Evolutionary conservation across 345 rosid species (phyloP).

Genomic region (Noccaea caerulescens): DNA sequence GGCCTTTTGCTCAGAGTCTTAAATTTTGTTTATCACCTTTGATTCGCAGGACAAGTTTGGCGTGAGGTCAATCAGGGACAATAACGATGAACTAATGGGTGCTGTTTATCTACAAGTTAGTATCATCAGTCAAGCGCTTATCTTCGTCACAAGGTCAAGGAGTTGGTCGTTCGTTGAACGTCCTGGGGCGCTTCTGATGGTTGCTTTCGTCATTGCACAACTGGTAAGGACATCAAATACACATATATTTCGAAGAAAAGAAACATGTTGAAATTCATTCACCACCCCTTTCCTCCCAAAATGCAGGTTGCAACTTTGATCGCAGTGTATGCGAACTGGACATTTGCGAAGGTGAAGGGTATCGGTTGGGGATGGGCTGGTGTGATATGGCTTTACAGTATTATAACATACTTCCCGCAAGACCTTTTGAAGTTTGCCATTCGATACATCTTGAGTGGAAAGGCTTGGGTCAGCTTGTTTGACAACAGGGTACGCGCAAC

Average conservation of each 20-base stretch:
- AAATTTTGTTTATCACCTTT: neutral
- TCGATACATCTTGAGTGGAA: constrained; percentile 85
- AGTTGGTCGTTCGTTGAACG: constrained; percentile 51
- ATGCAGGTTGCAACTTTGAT: constrained; percentile 66
- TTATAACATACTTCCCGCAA: constrained; percentile 75
- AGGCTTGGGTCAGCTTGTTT: constrained; percentile 80
- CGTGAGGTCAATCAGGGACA: constrained; percentile 50
- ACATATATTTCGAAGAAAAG: neutral
- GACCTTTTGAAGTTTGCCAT: constrained; percentile 81
- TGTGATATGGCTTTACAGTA: constrained; percentile 83
- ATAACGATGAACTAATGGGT: constrained; percentile 49
- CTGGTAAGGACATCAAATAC: constrained; percentile 48
- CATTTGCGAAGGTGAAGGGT: constrained; percentile 57
- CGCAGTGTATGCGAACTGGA: constrained; percentile 62
- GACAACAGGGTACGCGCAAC: constrained; percentile 72
- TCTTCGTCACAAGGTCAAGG: constrained; percentile 49
- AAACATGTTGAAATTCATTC: constrained; percentile 3
- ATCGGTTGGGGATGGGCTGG: constrained; percentile 78
- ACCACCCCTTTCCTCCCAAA: constrained; percentile 3
- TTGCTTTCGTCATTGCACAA: constrained; percentile 48
- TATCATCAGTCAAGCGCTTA: constrained; percentile 50
- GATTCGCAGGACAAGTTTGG: constrained; percentile 63
- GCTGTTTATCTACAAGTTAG: constrained; percentile 70
- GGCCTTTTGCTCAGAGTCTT: neutral
- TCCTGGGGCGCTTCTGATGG: constrained; percentile 45